phyloP scores from a whole-genome alignment of 2,329 filamentous ascomycete genomes.

The Dactylella cylindrospora region DNA sequence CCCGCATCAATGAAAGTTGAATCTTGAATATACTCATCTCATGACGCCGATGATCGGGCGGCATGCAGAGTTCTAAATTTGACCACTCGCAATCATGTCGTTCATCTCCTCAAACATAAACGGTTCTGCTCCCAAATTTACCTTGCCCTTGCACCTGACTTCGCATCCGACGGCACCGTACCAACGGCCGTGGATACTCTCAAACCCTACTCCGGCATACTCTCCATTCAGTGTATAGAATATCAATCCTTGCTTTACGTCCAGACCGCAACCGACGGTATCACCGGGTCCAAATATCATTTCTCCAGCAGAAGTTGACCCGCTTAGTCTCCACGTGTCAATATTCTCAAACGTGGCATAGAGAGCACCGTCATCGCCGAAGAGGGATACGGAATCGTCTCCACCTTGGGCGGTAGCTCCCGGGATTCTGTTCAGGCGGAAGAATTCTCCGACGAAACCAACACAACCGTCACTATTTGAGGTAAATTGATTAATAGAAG shows the following conservation, averaged over 20 bases:
- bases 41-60: too few species aligned
- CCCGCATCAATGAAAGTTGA: too few species aligned
- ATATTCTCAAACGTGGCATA: constrained; percentile 1
- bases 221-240: constrained; percentile 22
- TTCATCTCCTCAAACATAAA: constrained; percentile 39
- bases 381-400: constrained; percentile 1
- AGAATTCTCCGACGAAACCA: constrained; percentile 13
- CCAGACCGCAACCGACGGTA: constrained; percentile 15
- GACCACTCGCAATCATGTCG: too few species aligned
- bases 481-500: background rate
- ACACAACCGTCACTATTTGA: constrained; percentile 4
- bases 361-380: background rate
- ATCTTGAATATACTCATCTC: too few species aligned
- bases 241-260: constrained; percentile 4
- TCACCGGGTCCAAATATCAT: constrained; percentile 9
- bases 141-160: constrained; percentile 17
- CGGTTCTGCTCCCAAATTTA: constrained; percentile 27
- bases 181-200: constrained; percentile 11
- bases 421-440: background rate
- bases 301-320: background rate
- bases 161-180: constrained; percentile 8
- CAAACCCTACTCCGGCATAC: constrained; percentile 5
- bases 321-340: background rate
- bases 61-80: too few species aligned
- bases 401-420: constrained; percentile 1